These are phyloP conservation scores for Magnusiomyces paraingens DNA, from an alignment of 1,139 yeast species.

Conservation along the genomic window DNA sequence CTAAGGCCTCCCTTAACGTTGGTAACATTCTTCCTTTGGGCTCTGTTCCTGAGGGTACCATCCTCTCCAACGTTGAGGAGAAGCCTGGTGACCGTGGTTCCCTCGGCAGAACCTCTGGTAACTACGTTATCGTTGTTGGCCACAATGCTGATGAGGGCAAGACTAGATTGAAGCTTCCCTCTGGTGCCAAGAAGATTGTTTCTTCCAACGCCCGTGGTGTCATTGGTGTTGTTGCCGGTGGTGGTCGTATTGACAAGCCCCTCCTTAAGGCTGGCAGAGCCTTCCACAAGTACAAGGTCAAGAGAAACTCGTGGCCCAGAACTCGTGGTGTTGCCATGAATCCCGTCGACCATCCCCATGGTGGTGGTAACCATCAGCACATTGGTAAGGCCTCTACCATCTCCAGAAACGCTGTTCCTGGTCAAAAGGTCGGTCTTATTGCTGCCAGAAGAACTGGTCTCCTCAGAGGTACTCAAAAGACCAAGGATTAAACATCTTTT, in stretches of 20 bases:
- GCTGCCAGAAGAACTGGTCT: conserved; percentile 99
- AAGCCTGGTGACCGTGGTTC: conserved; percentile 99
- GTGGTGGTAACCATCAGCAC: conserved; percentile 99
- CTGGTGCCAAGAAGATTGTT: conserved; percentile 96
- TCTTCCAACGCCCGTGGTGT: conserved; percentile 98
- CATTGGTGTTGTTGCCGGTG: conserved; percentile 99
- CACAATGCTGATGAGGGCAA: conserved; percentile 99
- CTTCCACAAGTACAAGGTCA: conserved; percentile 97
- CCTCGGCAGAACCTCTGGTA: conserved; percentile 98
- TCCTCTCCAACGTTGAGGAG: conserved; percentile 97
- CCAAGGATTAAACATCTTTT: conserved; percentile 54
- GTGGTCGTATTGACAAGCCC: conserved; percentile 99
- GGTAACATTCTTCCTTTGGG: conserved; percentile 98
- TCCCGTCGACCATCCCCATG: conserved; percentile 99
- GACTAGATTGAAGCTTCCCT: conserved; percentile 98
- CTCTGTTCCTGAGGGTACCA: conserved; percentile 98
- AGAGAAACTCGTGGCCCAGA: conserved; percentile 99
- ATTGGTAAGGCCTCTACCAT: conserved; percentile 99
- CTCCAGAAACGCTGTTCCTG: conserved; percentile 99
- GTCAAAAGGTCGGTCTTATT: conserved; percentile 99
- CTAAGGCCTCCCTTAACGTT: conserved; percentile 94
- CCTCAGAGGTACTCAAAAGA: conserved; percentile 99
- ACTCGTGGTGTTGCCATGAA: conserved; percentile 99
- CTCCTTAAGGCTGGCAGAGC: conserved; percentile 99
- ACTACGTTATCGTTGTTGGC: conserved; percentile 97